phyloP scores from a whole-genome alignment of 306 rosid species.

The Spatholobus suberectus region DNA sequence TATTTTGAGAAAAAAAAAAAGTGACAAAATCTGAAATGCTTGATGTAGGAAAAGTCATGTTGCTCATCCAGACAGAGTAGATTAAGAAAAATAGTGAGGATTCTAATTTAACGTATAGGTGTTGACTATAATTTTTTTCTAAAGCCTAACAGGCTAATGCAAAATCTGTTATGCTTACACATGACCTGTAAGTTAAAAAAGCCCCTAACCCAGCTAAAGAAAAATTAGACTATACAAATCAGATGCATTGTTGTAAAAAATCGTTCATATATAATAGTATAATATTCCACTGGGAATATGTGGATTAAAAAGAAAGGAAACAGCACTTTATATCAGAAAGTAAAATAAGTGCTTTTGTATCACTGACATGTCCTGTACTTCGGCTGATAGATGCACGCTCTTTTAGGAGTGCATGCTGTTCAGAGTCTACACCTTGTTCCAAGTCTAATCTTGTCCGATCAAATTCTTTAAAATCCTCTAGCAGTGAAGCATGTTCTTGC shows the following conservation, averaged over 20 bases:
- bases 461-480: conserved; percentile 95
- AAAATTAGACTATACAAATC: conserved; percentile 1
- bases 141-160: neutral
- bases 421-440: conserved; percentile 76
- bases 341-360: neutral
- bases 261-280: neutral
- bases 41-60: neutral
- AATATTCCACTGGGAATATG: neutral
- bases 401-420: conserved; percentile 76
- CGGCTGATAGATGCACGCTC: conserved; percentile 88
- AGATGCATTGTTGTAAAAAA: neutral
- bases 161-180: neutral
- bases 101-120: neutral
- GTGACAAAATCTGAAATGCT: neutral
- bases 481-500: conserved; percentile 94
- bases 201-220: neutral
- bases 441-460: conserved; percentile 91
- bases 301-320: conserved; percentile 10
- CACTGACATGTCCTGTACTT: conserved; percentile 87
- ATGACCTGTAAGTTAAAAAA: neutral
- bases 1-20: neutral
- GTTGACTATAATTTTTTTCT: neutral
- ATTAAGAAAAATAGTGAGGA: neutral
- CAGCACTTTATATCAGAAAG: conserved; percentile 14
- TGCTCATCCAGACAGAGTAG: neutral